These are phyloP conservation scores for Amborella trichopoda DNA, from an alignment of 164 flowering plant species.

Conservation along the genomic window DNA sequence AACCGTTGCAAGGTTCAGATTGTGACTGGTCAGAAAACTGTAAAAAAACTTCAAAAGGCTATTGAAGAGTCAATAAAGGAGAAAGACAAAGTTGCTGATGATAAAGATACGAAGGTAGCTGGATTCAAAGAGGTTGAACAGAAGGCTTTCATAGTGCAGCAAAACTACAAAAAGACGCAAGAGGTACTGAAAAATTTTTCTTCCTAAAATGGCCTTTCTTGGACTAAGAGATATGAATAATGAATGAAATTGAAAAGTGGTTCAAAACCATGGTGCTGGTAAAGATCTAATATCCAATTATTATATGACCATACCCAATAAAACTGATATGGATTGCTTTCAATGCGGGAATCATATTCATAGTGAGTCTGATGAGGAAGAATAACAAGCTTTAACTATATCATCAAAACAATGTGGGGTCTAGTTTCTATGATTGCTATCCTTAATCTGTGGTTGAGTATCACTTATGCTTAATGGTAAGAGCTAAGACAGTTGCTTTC, in stretches of 20 bases:
- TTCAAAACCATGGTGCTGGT: too few relatives aligned
- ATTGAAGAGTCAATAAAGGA: slow-evolving; percentile 85
- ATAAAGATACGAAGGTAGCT: slow-evolving; percentile 46
- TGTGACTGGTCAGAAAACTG: slow-evolving; percentile 64
- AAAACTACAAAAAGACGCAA: slow-evolving; percentile 56
- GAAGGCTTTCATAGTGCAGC: slow-evolving; percentile 80
- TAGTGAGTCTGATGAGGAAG: too few relatives aligned
- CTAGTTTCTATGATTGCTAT: too few relatives aligned
- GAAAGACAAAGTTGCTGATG: slow-evolving; percentile 45
- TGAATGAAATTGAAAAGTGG: too few relatives aligned
- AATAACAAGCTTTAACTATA: too few relatives aligned
- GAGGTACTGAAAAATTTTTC: slow-evolving; percentile 31
- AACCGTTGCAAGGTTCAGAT: slow-evolving; percentile 85
- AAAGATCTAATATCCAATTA: neutral
- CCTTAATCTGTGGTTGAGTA: too few relatives aligned
- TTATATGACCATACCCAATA: neutral
- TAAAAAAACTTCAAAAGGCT: slow-evolving; percentile 69
- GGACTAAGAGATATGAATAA: too few relatives aligned
- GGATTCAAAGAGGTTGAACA: slow-evolving; percentile 57
- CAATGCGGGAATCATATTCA: too few relatives aligned
- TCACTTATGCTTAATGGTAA: too few relatives aligned
- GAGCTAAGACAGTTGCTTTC: too few relatives aligned
- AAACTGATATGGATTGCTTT: too few relatives aligned
- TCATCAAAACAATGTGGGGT: too few relatives aligned
- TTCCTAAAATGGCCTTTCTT: neutral